Conservation (phyloP, 257 asterid species). For the Solanum dulcamara region DNA sequence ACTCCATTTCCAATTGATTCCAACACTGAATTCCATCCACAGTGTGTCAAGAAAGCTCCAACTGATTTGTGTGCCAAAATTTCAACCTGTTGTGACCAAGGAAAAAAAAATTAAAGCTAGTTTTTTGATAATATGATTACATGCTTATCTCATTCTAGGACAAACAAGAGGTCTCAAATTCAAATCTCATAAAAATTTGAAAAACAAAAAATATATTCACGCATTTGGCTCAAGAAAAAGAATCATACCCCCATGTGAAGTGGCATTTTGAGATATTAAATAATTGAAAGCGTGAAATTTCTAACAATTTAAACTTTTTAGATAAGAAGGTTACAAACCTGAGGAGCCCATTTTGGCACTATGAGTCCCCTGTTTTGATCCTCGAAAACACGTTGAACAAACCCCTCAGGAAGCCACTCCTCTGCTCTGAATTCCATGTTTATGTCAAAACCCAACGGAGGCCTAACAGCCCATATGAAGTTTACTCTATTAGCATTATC, state of each 20-base stretch:
- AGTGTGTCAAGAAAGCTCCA: slow-evolving; percentile 34
- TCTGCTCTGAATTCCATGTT: slow-evolving; percentile 29
- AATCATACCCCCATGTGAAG: neutral
- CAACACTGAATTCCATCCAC: slow-evolving; percentile 58
- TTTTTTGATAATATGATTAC: neutral
- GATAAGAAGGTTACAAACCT: neutral
- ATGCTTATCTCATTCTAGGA: neutral
- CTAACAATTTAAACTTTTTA: neutral
- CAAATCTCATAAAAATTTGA: neutral
- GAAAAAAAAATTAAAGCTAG: neutral
- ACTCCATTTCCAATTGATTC: slow-evolving; percentile 42
- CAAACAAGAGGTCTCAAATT: neutral
- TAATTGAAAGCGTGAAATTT: neutral
- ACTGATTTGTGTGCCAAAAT: slow-evolving; percentile 35
- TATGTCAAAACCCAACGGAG: slow-evolving; percentile 35
- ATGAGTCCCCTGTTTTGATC: slow-evolving; percentile 23
- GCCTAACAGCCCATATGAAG: slow-evolving; percentile 24
- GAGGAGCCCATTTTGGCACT: slow-evolving; percentile 41
- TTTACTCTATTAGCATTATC: slow-evolving; percentile 5
- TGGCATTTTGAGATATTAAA: neutral
- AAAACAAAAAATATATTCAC: neutral
- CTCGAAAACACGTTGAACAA: slow-evolving; percentile 7
- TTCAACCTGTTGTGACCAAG: slow-evolving; percentile 15
- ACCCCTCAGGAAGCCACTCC: slow-evolving; percentile 54
- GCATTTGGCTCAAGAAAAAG: neutral